Base-by-base conservation (phyloP, 306 rosid genomes). In the Vigna angularis region DNA sequence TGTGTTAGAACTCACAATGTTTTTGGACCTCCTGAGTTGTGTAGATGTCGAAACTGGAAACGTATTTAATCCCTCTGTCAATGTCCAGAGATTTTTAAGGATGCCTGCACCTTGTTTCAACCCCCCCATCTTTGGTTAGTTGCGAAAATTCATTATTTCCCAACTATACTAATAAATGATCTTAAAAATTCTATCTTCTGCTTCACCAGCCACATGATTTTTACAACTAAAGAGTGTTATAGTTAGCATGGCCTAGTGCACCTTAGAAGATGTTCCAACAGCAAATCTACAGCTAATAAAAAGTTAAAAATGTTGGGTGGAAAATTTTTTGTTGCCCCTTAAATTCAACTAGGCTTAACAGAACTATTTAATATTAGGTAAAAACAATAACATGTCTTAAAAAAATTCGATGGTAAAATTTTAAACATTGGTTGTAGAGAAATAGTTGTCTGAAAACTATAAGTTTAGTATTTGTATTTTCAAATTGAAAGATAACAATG, bases 51-150 rank as follows among this genome's bases (percentile, higher is more conserved):
- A 17, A 38, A 15, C 40, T 22, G 51, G 66, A 22, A 11, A 78
- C 52, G 57, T 32, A 64, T 70, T 78, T 64, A 85, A 85, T 26
- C 20, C 47, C 67, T 68, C 32, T 77, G 83, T 77, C 81, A 62
- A 15, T 30, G n/a, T 77, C 26, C 34, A 34, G 64, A 81, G 70
- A 51, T 58, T 50, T 51, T 44, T 67, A 59, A 77, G 67, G 70
- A 9, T 44, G 28, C 45, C 69, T 34, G 73, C 55, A 55, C 69
- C 82, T 40, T 5, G 10, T 28, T 40, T 75, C 16, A 73, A n/a
- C 16, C n/a, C 10, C 9, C 28, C 28, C 77, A 40, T 36, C 8
- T 16, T 59, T 65, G 6, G 82, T 82, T 84, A 20, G 82, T 74
- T 85, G 84, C 57, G 47, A 47, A 45, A 28, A 48, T 76, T 74